Conservation (phyloP, 352 stramenopile genomes). For the Globisporangium nagaii region DNA sequence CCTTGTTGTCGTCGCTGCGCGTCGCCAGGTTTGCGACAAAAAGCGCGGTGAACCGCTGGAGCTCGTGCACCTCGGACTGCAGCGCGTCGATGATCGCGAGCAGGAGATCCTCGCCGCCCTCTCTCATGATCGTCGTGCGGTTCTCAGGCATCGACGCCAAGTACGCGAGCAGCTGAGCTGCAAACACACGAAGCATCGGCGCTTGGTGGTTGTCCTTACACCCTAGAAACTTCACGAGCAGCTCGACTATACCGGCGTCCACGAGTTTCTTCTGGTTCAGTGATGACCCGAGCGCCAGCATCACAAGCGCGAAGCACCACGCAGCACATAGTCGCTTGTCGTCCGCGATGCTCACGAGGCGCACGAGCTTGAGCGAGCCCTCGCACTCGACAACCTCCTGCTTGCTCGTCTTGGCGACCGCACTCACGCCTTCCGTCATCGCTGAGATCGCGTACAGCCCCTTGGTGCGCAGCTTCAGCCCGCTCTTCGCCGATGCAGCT, state of each 20-base stretch:
- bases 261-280: constrained; percentile 49
- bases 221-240: constrained; percentile 31
- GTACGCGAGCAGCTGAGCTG: constrained; percentile 38
- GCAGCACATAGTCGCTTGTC: constrained; percentile 31
- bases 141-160: constrained; percentile 45
- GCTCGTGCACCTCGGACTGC: constrained; percentile 43
- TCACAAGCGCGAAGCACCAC: constrained; percentile 44
- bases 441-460: constrained; percentile 45
- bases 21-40: constrained; percentile 53
- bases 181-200: constrained; percentile 28
- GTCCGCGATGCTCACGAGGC: constrained; percentile 13
- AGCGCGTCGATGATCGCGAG: constrained; percentile 28
- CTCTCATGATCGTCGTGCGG: constrained; percentile 30
- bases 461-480: constrained; percentile 38
- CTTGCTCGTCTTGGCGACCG: constrained; percentile 37
- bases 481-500: neutral
- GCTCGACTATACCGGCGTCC: constrained; percentile 23
- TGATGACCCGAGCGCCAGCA: constrained; percentile 27
- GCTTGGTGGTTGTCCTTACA: constrained; percentile 7
- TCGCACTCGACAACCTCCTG: constrained; percentile 57
- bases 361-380: constrained; percentile 27
- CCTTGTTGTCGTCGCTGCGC: constrained; percentile 57
- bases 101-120: constrained; percentile 34
- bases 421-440: constrained; percentile 27
- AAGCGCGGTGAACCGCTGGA: constrained; percentile 55